Percentiles rank a stretch among this genome's conserved stretches.
phyloP scores from a whole-genome alignment of 495 filamentous ascomycete species.

The Xylaria grammica region DNA sequence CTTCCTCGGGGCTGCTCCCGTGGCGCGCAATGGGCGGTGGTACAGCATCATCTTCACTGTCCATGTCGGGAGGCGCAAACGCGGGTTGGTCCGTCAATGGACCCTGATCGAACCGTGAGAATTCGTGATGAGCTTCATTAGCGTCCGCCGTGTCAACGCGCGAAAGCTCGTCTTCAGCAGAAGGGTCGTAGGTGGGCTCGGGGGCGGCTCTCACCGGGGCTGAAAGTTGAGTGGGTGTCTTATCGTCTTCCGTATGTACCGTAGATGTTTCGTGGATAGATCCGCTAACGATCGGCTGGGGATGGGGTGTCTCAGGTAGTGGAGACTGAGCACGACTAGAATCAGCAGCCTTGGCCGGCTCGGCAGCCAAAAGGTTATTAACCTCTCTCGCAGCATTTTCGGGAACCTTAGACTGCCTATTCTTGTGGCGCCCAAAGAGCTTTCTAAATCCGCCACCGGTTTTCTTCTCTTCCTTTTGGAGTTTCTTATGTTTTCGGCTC shows the following conservation, averaged over 20 bases:
- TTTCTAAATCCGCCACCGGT: conserved; percentile 58
- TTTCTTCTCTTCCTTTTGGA: conserved; percentile 61
- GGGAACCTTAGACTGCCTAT: conserved; percentile 53
- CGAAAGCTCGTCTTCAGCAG: conserved; percentile 61
- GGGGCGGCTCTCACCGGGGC: conserved; percentile 16
- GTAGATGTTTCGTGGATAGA: conserved; percentile 33
- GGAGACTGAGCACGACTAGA: conserved; percentile 30
- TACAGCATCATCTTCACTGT: conserved; percentile 50
- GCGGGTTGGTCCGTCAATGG: conserved; percentile 86
- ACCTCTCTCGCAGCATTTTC: conserved; percentile 51
- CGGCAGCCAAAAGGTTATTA: conserved; percentile 38
- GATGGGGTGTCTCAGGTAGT: conserved; percentile 26
- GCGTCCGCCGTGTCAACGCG: conserved; percentile 70
- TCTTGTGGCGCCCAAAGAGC: conserved; percentile 68
- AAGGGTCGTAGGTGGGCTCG: conserved; percentile 54
- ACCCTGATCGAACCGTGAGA: conserved; percentile 88
- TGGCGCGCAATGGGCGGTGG: conserved; percentile 50
- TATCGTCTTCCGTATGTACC: conserved; percentile 36
- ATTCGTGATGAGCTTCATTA: conserved; percentile 68
- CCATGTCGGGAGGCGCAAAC: conserved; percentile 74
- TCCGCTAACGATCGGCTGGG: conserved; percentile 35
- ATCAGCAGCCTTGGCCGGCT: conserved; percentile 26
- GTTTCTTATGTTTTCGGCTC: conserved; percentile 57
- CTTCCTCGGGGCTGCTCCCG: conserved; percentile 26
- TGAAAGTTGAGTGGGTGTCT: conserved; percentile 37